Evolutionary conservation across 257 asterid genomes (phyloP), one percentile per base, ranked within the genome.

Genomic region (Penstemon barbatus): DNA sequence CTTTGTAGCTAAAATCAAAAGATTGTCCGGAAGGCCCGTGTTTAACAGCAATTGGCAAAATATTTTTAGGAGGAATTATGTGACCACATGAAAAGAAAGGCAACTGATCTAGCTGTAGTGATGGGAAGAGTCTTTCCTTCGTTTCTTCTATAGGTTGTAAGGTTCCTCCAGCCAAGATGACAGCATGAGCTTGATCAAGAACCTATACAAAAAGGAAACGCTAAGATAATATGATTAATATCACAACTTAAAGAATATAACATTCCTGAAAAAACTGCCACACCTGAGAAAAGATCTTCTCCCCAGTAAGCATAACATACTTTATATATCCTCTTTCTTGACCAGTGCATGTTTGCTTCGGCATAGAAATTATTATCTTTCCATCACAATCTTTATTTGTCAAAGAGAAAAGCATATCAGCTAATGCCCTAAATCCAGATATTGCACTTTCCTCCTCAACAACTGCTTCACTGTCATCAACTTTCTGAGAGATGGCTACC

Each of bases 281-380:
- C 79, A 93, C 99, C 96, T 93, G 91, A 42, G 88, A 87, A 81
- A 93, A 93, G 13, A 93, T 87, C 78, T 83, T 89, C 78, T 93
- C 99, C 65, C 99, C 99, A 18, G 95, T 90, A 73, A 93, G 93
- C 99, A 89, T 93, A 78, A 88, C 95, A 81, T 85, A 93, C 79
- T 93, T 93, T 68, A 93, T 77, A 61, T 78, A 82, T 57, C 99
- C 96, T 75, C 85, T 85, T 75, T 81, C 85, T 53, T 66, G 86
- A 51, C 77, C 88, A 45, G 82, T 49, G 71, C 79, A 63, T 13
- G 77, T 78, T 68, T 71, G 66, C 67, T 54, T 72, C 3, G 88
- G 74, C 82, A 77, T 80, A 9, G 97, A 88, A 76, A 90, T 71
- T 74, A 90, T 78, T 41, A 93, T 80, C 75, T 88, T 85, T 38